Evolutionary conservation across 768 basidiomycete species (phyloP), one percentile per base, ranked within the genome.

Genomic region (Hypholoma sublateritium): DNA sequence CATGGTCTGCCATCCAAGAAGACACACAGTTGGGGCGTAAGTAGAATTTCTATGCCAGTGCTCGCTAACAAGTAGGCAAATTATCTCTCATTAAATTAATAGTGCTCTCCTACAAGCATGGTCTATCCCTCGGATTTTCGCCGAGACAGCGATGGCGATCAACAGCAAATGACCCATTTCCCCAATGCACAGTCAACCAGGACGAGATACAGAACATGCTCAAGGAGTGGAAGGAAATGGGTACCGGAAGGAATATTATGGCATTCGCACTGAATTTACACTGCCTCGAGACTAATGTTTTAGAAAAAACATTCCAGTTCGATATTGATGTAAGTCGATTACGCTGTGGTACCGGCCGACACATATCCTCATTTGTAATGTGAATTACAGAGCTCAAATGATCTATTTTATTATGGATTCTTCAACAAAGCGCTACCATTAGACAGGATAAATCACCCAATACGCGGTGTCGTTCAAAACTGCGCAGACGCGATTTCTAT

Each of bases 251-350:
- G 4, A 25, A 46, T 19, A 22, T 57, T 25, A 48, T 42, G 46
- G 46, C 39, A 35, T 50, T 35, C 41, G 60, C 49, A 19, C 22
- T 54, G 41, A 60, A 61, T 14, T 19, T 61, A n/a, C 57, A 63
- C 36, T 63, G 59, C 50, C 59, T 61, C 21, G 54, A 63, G 36
- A 61, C 59, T 32, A 60, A 63, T 21, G 35, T n/a, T 25, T 53
- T 63, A 37, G 62, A 63, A 54, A 59, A 59, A 46, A 61, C 50
- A 11, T 19, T 63, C 16, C 17, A 44, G 19, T 63, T 63, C 42
- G 45, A 56, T 42, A 14, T 21, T 17, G 47, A 37, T 28, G 62
- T 63, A 12, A 53, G 59, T 53, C 14, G 8, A 36, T 36, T 36
- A 36, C 8, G 35, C 14, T 36, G 35, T 36, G 35, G 35, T 14